Evolutionary conservation across 768 basidiomycete species (phyloP).

Genomic region (Dioszegia hungarica): DNA sequence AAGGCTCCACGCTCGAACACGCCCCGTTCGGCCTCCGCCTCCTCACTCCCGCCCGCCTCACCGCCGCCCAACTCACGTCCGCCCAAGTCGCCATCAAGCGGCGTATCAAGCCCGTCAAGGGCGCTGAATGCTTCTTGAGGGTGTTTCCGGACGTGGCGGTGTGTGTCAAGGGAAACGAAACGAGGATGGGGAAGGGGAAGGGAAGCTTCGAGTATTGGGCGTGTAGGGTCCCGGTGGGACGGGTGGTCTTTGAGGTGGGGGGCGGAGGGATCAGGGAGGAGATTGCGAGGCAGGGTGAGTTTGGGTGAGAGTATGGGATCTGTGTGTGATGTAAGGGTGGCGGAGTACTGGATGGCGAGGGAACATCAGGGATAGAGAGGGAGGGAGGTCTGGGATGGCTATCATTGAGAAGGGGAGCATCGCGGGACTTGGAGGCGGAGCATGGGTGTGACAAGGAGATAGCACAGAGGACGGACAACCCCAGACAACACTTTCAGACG

Average conservation of each 20-base stretch:
- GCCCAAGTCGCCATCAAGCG: slow-evolving; percentile 83
- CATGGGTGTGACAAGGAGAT: too few species aligned
- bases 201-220: slow-evolving; percentile 98
- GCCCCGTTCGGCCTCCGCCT: slow-evolving; percentile 91
- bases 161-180: slow-evolving; percentile 97
- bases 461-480: too few species aligned
- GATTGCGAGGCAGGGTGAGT: slow-evolving; percentile 80
- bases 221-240: slow-evolving; percentile 72
- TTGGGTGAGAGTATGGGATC: not conserved
- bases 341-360: too few species aligned
- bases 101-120: slow-evolving; percentile 84
- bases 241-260: slow-evolving; percentile 90
- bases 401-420: not conserved
- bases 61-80: slow-evolving; percentile 81
- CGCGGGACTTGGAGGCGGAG: too few species aligned
- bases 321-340: too few species aligned
- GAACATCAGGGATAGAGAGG: not conserved
- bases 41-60: slow-evolving; percentile 72
- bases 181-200: slow-evolving; percentile 99
- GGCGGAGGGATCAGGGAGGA: slow-evolving; percentile 85
- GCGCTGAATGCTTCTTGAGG: slow-evolving; percentile 75
- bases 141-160: slow-evolving; percentile 97
- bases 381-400: not conserved
- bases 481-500: too few species aligned
- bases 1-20: slow-evolving; percentile 85